Conservation (phyloP, 306 rosid species). For the Biancaea sappan region DNA sequence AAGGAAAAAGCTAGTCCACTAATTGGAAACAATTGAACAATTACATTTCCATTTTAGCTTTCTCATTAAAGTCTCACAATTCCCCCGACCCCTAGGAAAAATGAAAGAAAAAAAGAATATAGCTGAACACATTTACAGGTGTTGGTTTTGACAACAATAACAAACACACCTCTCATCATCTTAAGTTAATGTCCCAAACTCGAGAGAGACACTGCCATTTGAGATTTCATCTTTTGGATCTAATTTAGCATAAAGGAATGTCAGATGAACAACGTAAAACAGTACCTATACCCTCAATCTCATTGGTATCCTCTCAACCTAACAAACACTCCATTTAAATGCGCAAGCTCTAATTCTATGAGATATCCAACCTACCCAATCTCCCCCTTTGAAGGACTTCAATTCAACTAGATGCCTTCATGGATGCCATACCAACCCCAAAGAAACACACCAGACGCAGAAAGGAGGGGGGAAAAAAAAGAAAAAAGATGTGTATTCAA, state of each 20-base stretch:
- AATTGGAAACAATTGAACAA: neutral
- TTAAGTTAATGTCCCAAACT: neutral
- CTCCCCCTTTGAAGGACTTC: neutral
- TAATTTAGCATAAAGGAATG: neutral
- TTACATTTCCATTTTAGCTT: too few species aligned
- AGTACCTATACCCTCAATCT: neutral
- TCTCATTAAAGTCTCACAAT: too few species aligned
- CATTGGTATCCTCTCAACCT: neutral
- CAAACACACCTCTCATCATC: neutral
- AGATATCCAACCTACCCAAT: neutral
- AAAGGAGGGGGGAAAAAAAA: neutral
- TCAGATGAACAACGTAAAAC: neutral
- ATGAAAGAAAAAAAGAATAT: too few species aligned
- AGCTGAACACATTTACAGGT: too few species aligned
- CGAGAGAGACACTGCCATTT: neutral
- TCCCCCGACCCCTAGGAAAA: too few species aligned
- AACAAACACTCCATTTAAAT: neutral
- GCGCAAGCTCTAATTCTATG: too few species aligned
- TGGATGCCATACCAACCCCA: neutral
- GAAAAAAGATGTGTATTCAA: neutral
- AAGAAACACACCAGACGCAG: neutral
- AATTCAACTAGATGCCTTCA: constrained; percentile 1
- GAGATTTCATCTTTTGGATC: neutral
- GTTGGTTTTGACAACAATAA: neutral
- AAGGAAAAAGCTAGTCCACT: too few species aligned